These are phyloP conservation scores for Hysterium pulicare DNA, from an alignment of 2,329 filamentous ascomycete species.

Conservation along the genomic window DNA sequence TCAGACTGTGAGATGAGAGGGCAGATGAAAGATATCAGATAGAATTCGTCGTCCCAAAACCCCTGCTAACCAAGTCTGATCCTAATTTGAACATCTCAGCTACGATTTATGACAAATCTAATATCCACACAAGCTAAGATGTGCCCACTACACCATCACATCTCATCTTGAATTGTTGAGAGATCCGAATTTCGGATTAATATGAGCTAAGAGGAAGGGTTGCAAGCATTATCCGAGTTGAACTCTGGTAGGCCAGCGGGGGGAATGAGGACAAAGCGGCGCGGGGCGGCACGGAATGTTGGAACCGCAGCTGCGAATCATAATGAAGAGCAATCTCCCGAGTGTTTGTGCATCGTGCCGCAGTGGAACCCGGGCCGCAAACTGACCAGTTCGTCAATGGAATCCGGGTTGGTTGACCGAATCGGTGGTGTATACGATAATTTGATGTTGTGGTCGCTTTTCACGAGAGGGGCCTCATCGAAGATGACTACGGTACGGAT, in stretches of 20 bases:
- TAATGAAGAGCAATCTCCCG: conserved; percentile 5
- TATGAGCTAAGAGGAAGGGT: not conserved
- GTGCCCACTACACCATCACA: too few relatives aligned
- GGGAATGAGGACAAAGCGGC: conserved; percentile 23
- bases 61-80: too few relatives aligned
- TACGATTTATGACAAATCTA: too few relatives aligned
- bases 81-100: too few relatives aligned
- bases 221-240: conserved; percentile 10
- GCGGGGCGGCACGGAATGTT: conserved; percentile 23
- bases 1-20: too few relatives aligned
- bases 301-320: conserved; percentile 22
- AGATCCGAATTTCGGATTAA: too few relatives aligned
- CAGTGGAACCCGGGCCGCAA: conserved; percentile 24
- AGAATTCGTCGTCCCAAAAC: too few relatives aligned
- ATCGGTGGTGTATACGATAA: conserved; percentile 2
- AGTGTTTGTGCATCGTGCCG: conserved; percentile 11
- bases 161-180: too few relatives aligned
- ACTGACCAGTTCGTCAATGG: conserved; percentile 5
- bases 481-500: conserved; percentile 3
- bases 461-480: conserved; percentile 2
- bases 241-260: conserved; percentile 14
- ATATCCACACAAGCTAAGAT: too few relatives aligned
- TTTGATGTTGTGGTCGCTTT: not conserved
- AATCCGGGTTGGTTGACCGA: not conserved
- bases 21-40: too few relatives aligned